Base-by-base conservation (phyloP, 23 red algal genomes). In the Gracilaria domingensis region DNA sequence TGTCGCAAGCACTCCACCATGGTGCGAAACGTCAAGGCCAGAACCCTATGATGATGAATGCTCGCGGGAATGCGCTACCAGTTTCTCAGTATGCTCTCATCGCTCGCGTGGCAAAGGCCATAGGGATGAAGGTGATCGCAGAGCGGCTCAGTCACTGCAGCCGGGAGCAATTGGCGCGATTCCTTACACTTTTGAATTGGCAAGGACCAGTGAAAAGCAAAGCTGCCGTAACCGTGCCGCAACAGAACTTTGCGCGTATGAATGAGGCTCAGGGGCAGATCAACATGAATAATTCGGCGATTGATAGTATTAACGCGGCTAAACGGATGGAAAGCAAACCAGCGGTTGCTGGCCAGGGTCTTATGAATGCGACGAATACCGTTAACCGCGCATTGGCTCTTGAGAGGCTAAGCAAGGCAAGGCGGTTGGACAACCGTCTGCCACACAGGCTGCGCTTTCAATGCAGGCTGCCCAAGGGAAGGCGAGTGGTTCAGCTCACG, bases 191-290 rank as follows among this genome's bases (percentile, higher is more conserved):
- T 14, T 39, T 37, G 33, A 73, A 17, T 44, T 11, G 4, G 7
- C 67, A 73, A 24, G 44, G 21, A 17, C 1, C 67, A 17, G 11
- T 40, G 21, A 73, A 4, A 1, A 73, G 44, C 35, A 44, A 37
- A 1, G 67, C 67, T 3, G 30, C 67, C 44, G 11, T 24, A 2
- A 21, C 67, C 12, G 1, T 40, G 35, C 67, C 1, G 21, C 67
- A 37, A 40, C 35, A 37, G 44, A 44, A 40, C 18, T 12, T 73
- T 9, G 67, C 23, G 16, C 67, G 67, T 24, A 29, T 73, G 33
- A 73, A 73, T 73, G 67, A 73, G 20, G 67, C 23, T 40, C 67
- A 73, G 67, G 67, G 36, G 35, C 67, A 73, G n/a, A 29, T 44
- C 1, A 44, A 73, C 67, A 37, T 40, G 67, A 73, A 73, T 21